Base-by-base conservation (phyloP, 169 alveolate species). In the Cystoisospora suis region DNA sequence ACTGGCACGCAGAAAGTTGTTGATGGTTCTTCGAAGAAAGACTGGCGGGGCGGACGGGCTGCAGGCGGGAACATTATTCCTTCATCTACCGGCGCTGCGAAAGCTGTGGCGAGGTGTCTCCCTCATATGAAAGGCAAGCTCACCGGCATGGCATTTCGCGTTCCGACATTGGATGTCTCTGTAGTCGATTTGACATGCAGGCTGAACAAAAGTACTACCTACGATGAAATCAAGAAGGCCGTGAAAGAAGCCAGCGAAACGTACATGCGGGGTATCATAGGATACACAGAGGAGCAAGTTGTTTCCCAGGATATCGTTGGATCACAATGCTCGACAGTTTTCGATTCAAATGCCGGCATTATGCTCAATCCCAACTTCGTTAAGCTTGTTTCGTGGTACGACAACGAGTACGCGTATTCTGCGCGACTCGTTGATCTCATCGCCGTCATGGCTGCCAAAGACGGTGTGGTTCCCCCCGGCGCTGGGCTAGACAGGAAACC, bases 21-120 rank as follows among this genome's bases (percentile, higher is more conserved):
- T 75, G 99, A 99, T 93, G 99, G 99, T 65, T 98, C 99, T 90
- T 95, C 99, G 79, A 97, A 98, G 94, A 99, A 98, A 95, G 99
- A 98, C 98, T 99, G 99, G 99, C 97, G 99, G 92, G 99, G 99
- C 59, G 99, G 99, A 45, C 96, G 99, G 87, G 99, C 99, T 80
- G 99, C 99, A 32, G 98, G 98, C 34, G 96, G 94, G 80, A 99
- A 99, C 96, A 98, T 99, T 92, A 98, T 99, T 90, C 99, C 99
- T 34, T 98, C 99, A 29, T 94, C 99, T 88, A 99, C 99, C 36
- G 99, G 99, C 70, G 96, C 96, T 1, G 99, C 99, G 77, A 99
- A 99, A 94, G 99, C 99, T 27, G 99, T 99, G 44, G 99, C 99
- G 38, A 97, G 98, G 95, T 99, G 99, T 75, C 95, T 99, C 81